Evolutionary conservation across 208 protist genomes (phyloP).

Genomic region (Trypanosoma lewisi): DNA sequence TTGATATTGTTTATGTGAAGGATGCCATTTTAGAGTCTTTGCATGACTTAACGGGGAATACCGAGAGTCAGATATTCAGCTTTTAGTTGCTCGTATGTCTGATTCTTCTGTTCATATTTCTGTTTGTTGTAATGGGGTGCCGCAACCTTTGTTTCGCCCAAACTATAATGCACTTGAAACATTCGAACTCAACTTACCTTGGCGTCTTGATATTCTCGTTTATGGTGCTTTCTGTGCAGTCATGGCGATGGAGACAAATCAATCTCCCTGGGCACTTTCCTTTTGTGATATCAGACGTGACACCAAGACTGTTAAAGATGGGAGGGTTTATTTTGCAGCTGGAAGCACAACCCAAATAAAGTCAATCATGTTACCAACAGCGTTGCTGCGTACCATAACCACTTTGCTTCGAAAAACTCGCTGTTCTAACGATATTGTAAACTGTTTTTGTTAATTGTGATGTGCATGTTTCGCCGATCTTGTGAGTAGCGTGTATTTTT

Average conservation of each 20-base stretch:
- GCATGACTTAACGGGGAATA: slow-evolving; percentile 22
- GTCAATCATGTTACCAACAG: slow-evolving; percentile 27
- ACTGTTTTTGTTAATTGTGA: slow-evolving; percentile 32
- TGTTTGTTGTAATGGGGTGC: slow-evolving; percentile 20
- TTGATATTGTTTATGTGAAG: slow-evolving; percentile 38
- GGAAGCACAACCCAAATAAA: slow-evolving; percentile 16
- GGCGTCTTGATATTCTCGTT: slow-evolving; percentile 44
- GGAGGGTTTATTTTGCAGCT: slow-evolving; percentile 30
- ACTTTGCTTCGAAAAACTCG: slow-evolving; percentile 30
- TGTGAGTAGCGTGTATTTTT: no score
- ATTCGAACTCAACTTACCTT: slow-evolving; percentile 13
- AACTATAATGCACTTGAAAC: slow-evolving; percentile 10
- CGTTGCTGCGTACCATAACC: slow-evolving; percentile 24
- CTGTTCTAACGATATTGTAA: slow-evolving; percentile 28
- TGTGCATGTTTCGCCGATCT: no score
- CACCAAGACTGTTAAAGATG: slow-evolving; percentile 18
- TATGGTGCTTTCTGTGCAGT: slow-evolving; percentile 37
- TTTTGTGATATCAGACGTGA: slow-evolving; percentile 36
- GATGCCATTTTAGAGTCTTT: slow-evolving; percentile 29
- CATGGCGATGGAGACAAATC: slow-evolving; percentile 39
- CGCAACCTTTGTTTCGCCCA: slow-evolving; percentile 16
- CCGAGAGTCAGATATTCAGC: slow-evolving; percentile 28
- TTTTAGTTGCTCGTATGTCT: slow-evolving; percentile 40
- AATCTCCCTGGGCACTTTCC: slow-evolving; percentile 28
- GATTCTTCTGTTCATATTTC: slow-evolving; percentile 51